Evolutionary conservation across 768 basidiomycete genomes (phyloP).

Genomic region (Boletus rubescentipes): DNA sequence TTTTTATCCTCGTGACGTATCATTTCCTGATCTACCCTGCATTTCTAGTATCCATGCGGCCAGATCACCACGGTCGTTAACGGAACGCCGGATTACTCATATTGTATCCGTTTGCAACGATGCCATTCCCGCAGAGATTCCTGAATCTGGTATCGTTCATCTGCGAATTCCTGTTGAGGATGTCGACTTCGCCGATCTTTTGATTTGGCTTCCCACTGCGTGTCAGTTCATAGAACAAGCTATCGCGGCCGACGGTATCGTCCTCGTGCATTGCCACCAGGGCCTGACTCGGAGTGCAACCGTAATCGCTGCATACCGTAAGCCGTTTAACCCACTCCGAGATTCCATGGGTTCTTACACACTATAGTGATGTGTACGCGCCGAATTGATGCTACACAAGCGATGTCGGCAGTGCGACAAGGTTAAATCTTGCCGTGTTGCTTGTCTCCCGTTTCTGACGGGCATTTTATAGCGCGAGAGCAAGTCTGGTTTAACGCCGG

Average conservation of each 20-base stretch:
- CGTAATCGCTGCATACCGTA: slow-evolving; percentile 76
- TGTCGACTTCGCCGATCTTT: slow-evolving; percentile 65
- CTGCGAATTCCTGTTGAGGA: slow-evolving; percentile 71
- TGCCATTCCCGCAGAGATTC: slow-evolving; percentile 65
- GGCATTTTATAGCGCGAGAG: slow-evolving; percentile 52
- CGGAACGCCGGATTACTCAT: slow-evolving; percentile 76
- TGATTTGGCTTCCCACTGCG: slow-evolving; percentile 64
- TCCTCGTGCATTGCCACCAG: slow-evolving; percentile 68
- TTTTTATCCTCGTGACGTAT: slow-evolving; percentile 20
- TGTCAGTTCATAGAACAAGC: slow-evolving; percentile 68
- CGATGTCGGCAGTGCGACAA: slow-evolving; percentile 58
- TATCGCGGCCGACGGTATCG: slow-evolving; percentile 52
- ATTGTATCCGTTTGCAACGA: slow-evolving; percentile 77
- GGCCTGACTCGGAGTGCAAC: slow-evolving; percentile 66
- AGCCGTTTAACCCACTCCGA: slow-evolving; percentile 24
- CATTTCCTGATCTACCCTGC: slow-evolving; percentile 45
- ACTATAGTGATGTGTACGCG: slow-evolving; percentile 64
- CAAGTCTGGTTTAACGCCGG: slow-evolving; percentile 81
- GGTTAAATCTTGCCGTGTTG: slow-evolving; percentile 38
- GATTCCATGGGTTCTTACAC: slow-evolving; percentile 12
- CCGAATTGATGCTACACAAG: slow-evolving; percentile 54
- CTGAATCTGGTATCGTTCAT: slow-evolving; percentile 67
- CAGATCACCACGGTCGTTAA: slow-evolving; percentile 65
- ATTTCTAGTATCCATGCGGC: slow-evolving; percentile 63
- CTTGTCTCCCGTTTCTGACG: slow-evolving; percentile 2